Evolutionary conservation across 306 rosid species (phyloP), one percentile per base, ranked within the genome.

Genomic region (Cicer bijugum): DNA sequence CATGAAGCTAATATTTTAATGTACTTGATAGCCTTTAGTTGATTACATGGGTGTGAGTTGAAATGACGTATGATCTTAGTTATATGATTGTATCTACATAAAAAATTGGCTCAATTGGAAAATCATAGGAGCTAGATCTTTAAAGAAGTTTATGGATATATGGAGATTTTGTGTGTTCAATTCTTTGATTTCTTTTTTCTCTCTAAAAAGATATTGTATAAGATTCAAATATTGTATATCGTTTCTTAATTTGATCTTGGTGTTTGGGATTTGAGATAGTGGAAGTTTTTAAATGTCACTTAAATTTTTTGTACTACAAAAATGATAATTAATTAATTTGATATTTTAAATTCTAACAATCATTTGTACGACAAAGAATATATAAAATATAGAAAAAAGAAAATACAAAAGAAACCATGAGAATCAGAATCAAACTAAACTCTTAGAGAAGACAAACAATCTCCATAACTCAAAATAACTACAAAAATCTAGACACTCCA

Each of bases 101-200:
- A 6, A 85, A 12, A 86, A 84, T 87, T 75, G 80, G 77, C 38
- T 82, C 42, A 47, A 61, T 75, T 53, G 72, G 50, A 76, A 83
- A 75, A 43, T 58, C 8, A 73, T 35, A 42, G 23, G 12, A 58
- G 9, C 15, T 66, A 2, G 12, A 72, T 69, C 69, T 60, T 80
- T 51, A 71, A 65, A 46, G 40, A 14, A 68, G 15, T 9, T 51
- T 15, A 14, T 51, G 37, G 78, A 81, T 78, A 35, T 82, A 35
- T 82, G 75, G 75, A n/a, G 44, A 44, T 62, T 56, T 8, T 68
- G 16, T 40, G 45, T 67, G 66, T 57, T 43, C 16, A 38, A 38
- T 57, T 42, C 40, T 16, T 44, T 64, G 35, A 28, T 28, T 28
- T 28, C 4, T 28, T 3, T 28, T 28, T 3, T 28, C 33, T 28